Conservation (phyloP, 768 basidiomycete genomes). For the Podaxis sp. region DNA sequence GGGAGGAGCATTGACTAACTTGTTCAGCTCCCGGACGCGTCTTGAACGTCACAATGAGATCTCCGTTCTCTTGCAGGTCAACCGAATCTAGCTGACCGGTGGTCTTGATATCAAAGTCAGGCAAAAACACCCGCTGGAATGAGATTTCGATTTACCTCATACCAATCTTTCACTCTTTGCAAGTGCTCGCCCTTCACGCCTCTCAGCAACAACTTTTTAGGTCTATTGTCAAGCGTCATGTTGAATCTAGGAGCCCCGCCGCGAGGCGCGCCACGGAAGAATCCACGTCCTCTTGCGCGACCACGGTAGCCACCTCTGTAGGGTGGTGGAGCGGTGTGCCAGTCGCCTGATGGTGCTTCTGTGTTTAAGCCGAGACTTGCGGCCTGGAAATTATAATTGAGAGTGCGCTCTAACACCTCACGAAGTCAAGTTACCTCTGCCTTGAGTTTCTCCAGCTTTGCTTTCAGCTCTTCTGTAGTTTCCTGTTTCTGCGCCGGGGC, state of each 20-base stretch:
- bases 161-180: constrained; percentile 76
- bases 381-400: constrained; percentile 39
- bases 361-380: constrained; percentile 70
- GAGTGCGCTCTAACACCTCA: not conserved
- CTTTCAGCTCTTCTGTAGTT: constrained; percentile 67
- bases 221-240: constrained; percentile 89
- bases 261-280: constrained; percentile 47
- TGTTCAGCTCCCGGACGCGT: constrained; percentile 74
- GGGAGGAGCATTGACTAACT: constrained; percentile 30
- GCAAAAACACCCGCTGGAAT: not conserved
- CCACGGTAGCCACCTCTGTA: constrained; percentile 73
- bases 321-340: constrained; percentile 23
- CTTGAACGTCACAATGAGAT: constrained; percentile 65
- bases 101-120: constrained; percentile 34
- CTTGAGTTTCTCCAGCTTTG: constrained; percentile 70
- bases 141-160: constrained; percentile 49
- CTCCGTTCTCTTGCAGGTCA: constrained; percentile 49
- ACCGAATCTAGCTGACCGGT: constrained; percentile 69
- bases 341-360: constrained; percentile 30
- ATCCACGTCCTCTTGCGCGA: constrained; percentile 57
- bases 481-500: constrained; percentile 32
- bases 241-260: constrained; percentile 65
- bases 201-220: constrained; percentile 74
- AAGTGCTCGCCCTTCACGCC: constrained; percentile 49
- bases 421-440: constrained; percentile 51